These are phyloP conservation scores for Tylopilus subfusipes DNA, from an alignment of 768 basidiomycete genomes.

Conservation along the genomic window DNA sequence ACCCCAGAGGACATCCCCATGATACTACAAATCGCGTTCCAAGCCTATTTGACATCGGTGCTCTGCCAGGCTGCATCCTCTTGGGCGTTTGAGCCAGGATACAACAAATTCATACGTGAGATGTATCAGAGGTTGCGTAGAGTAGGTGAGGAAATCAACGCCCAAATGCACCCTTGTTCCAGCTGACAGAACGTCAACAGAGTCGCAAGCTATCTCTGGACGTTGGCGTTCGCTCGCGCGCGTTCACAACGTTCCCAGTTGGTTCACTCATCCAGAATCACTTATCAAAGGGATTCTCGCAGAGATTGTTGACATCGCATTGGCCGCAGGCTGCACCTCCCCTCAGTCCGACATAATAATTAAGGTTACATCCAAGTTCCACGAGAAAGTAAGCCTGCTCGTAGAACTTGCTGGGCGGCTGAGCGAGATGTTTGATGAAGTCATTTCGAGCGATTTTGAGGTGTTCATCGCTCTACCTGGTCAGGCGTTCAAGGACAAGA, in stretches of 20 bases:
- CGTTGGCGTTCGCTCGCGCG: slow-evolving; percentile 12
- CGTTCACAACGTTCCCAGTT: neutral
- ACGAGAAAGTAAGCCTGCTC: slow-evolving; percentile 1
- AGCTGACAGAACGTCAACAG: slow-evolving; percentile 1
- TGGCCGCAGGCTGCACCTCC: slow-evolving; percentile 8
- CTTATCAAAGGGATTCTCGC: slow-evolving; percentile 1
- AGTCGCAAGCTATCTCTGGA: slow-evolving; percentile 12
- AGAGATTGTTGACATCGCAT: slow-evolving; percentile 4
- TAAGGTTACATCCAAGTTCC: neutral
- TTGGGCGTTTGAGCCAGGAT: slow-evolving; percentile 6
- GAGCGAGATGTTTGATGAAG: neutral
- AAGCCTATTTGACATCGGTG: slow-evolving; percentile 4
- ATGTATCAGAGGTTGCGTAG: slow-evolving; percentile 7
- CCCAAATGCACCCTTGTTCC: neutral
- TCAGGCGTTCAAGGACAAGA: neutral
- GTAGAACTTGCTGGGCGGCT: slow-evolving; percentile 13
- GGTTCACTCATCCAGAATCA: neutral
- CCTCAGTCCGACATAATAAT: neutral
- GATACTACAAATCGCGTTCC: slow-evolving; percentile 12
- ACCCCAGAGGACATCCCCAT: slow-evolving; percentile 7
- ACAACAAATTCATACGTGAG: slow-evolving; percentile 3
- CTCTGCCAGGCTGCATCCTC: slow-evolving; percentile 4
- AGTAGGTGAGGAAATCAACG: neutral
- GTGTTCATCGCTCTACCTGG: slow-evolving; percentile 1
- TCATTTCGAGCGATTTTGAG: slow-evolving; percentile 11